Percentiles rank a stretch among this genome's conserved stretches.
These are phyloP conservation scores for Pythium brachiatum DNA, from an alignment of 352 stramenopile genomes.

Conservation along the genomic window DNA sequence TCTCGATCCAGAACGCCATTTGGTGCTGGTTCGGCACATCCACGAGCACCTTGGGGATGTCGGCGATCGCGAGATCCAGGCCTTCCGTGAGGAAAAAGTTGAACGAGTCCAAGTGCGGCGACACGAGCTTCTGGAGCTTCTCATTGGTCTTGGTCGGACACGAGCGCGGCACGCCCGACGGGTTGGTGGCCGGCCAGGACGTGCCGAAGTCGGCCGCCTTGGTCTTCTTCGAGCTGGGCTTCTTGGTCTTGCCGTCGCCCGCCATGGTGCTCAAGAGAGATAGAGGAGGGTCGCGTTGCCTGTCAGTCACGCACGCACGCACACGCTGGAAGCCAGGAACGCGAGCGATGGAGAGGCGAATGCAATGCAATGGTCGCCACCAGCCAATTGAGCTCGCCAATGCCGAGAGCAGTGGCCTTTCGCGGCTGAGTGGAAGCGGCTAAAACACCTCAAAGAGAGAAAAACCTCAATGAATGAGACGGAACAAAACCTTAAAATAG, in stretches of 20 bases:
- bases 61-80: conserved; percentile 90
- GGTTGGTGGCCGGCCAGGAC: conserved; percentile 81
- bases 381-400: conserved; percentile 15
- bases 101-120: conserved; percentile 98
- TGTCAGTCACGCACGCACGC: neutral
- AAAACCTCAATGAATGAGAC: conserved; percentile 2
- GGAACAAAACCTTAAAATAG: conserved; percentile 3
- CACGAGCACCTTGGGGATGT: conserved; percentile 90
- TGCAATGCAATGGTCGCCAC: conserved; percentile 12
- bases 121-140: conserved; percentile 89
- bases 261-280: conserved; percentile 28
- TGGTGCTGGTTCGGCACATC: conserved; percentile 86
- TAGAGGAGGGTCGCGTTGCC: neutral
- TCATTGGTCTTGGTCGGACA: conserved; percentile 72
- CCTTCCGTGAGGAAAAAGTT: conserved; percentile 97
- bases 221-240: conserved; percentile 37
- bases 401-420: conserved; percentile 17
- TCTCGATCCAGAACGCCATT: conserved; percentile 91
- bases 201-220: conserved; percentile 41
- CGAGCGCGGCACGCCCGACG: conserved; percentile 71
- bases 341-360: conserved; percentile 1
- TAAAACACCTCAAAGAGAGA: conserved; percentile 18
- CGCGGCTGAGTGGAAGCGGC: conserved; percentile 25
- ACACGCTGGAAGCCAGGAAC: conserved; percentile 1
- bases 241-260: conserved; percentile 49